These are phyloP conservation scores for Suhomyces tanzawaensis DNA, from an alignment of 805 yeast species.

Conservation along the genomic window DNA sequence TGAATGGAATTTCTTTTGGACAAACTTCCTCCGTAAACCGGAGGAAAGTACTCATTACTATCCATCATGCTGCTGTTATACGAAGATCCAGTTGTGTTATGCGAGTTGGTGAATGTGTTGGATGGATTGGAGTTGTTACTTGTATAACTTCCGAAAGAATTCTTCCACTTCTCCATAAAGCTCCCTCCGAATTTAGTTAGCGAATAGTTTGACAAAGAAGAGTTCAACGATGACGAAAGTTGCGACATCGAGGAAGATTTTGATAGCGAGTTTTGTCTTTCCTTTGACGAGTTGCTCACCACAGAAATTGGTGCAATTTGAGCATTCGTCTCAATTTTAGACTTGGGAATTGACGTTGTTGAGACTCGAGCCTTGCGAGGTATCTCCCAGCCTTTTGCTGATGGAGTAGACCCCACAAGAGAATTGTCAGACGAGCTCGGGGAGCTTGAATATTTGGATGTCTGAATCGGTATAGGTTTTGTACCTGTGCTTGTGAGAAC, in stretches of 20 bases:
- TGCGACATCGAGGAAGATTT: constrained; percentile 39
- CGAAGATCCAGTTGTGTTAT: constrained; percentile 1
- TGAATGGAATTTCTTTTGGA: constrained; percentile 26
- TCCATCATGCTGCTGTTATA: constrained; percentile 5
- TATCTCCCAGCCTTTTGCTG: constrained; percentile 48
- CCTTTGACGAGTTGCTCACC: constrained; percentile 13
- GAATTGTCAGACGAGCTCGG: constrained; percentile 7
- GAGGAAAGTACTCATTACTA: constrained; percentile 12
- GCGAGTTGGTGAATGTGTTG: neutral
- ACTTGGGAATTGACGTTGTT: constrained; percentile 15
- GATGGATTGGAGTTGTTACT: constrained; percentile 1
- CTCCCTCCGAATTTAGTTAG: constrained; percentile 41
- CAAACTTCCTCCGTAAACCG: constrained; percentile 14
- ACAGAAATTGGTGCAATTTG: constrained; percentile 21
- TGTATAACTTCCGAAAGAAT: constrained; percentile 24
- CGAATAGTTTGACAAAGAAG: constrained; percentile 39
- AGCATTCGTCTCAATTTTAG: constrained; percentile 15
- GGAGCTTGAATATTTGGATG: neutral
- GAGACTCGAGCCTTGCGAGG: constrained; percentile 35
- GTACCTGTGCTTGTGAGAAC: neutral
- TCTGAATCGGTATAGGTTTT: constrained; percentile 5
- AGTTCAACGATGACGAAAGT: constrained; percentile 40
- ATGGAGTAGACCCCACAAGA: constrained; percentile 22
- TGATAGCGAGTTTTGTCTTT: constrained; percentile 29
- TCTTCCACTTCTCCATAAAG: constrained; percentile 46